Percentiles rank a stretch among this genome's conserved stretches.
These are phyloP conservation scores for Bryopsis sp. DNA, from an alignment of 139 green algal genomes.

Conservation along the genomic window DNA sequence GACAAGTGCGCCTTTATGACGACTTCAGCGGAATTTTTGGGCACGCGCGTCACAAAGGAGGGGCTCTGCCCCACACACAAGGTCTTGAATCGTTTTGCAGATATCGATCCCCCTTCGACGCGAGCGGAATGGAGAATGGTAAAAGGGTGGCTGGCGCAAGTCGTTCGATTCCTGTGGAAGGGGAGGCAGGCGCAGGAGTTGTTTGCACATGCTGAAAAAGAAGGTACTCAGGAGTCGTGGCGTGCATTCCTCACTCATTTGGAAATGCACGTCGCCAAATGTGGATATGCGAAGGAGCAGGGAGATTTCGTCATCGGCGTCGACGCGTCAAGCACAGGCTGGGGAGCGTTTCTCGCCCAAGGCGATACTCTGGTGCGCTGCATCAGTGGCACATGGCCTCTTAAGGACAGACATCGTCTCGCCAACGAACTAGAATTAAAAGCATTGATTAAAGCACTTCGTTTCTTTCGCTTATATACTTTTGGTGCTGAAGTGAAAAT, in stretches of 20 bases:
- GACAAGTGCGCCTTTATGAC: neutral
- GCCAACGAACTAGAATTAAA: neutral
- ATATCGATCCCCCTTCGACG: neutral
- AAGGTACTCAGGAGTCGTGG: neutral
- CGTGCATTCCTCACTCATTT: neutral
- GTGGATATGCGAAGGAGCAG: neutral
- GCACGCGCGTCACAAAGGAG: neutral
- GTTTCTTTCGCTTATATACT: neutral
- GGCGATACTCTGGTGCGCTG: neutral
- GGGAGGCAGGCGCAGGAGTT: neutral
- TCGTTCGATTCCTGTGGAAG: neutral
- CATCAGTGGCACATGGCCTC: neutral
- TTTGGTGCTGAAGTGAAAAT: neutral
- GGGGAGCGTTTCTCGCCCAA: constrained; percentile 2
- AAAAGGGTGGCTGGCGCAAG: constrained; percentile 8
- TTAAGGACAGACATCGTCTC: neutral
- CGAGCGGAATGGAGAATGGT: neutral
- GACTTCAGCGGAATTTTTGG: neutral
- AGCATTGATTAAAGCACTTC: neutral
- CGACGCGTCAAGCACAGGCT: neutral
- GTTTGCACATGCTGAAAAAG: neutral
- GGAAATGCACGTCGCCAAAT: neutral
- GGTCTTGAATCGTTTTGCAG: neutral
- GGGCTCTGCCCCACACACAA: neutral
- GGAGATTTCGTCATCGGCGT: neutral